Evolutionary conservation across 805 yeast species (phyloP).

Genomic region (Monosporozyma solicola): DNA sequence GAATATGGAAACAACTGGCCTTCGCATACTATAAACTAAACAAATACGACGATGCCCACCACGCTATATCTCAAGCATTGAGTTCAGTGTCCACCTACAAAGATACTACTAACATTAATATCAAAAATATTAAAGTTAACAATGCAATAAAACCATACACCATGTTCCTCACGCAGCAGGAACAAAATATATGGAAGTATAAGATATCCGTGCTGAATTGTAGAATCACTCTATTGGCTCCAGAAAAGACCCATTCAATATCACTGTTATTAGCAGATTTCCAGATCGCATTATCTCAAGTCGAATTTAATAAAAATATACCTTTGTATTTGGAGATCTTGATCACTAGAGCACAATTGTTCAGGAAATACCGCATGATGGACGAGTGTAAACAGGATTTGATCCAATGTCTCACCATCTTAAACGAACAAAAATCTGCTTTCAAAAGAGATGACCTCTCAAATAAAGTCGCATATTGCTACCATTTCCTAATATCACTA

Average conservation of each 20-base stretch:
- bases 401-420: slow-evolving; percentile 7
- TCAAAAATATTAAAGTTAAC: no score
- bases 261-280: slow-evolving; percentile 9
- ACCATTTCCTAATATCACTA: slow-evolving; percentile 10
- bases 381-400: slow-evolving; percentile 11
- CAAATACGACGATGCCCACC: slow-evolving; percentile 18
- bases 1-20: slow-evolving; percentile 20
- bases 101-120: no score
- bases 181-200: not conserved
- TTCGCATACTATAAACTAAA: slow-evolving; percentile 16
- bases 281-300: slow-evolving; percentile 9
- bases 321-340: slow-evolving; percentile 13
- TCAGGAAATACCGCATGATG: slow-evolving; percentile 10
- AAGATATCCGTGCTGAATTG: slow-evolving; percentile 12
- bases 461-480: slow-evolving; percentile 11
- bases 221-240: slow-evolving; percentile 13
- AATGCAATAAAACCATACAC: not conserved
- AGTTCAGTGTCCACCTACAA: not conserved
- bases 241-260: slow-evolving; percentile 4
- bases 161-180: not conserved
- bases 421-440: slow-evolving; percentile 6
- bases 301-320: slow-evolving; percentile 7
- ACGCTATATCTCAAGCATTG: slow-evolving; percentile 11
- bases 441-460: slow-evolving; percentile 9
- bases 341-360: slow-evolving; percentile 18